Percentiles rank a stretch among this genome's conserved stretches.
phyloP scores from a whole-genome alignment of 2,329 filamentous ascomycete genomes.

The Tolypocladium sp. region DNA sequence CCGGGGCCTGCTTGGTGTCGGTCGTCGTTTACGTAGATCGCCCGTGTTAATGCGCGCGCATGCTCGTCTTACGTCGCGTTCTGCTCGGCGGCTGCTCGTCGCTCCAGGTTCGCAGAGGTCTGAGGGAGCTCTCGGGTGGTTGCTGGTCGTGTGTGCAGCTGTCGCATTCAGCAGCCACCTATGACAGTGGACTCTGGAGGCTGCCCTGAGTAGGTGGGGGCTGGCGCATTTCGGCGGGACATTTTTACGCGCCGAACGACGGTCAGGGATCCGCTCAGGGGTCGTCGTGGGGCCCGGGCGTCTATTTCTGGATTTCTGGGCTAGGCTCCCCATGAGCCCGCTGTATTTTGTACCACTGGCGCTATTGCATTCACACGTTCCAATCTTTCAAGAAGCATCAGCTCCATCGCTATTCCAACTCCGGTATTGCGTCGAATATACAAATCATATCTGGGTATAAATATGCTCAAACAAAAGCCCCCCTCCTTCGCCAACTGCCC shows the following conservation, averaged over 20 bases:
- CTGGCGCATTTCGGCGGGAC: slow-evolving; percentile 1
- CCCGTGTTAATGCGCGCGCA: background rate
- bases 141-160: background rate
- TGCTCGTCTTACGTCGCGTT: background rate
- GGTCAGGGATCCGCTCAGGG: background rate
- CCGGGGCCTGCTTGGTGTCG: background rate
- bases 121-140: background rate
- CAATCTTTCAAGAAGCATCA: background rate
- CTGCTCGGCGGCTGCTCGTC: background rate
- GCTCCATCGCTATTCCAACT: background rate
- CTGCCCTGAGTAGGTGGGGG: background rate
- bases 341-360: too few species aligned
- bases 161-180: background rate
- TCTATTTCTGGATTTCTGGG: too few species aligned
- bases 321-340: too few species aligned
- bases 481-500: background rate
- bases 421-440: background rate
- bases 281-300: background rate
- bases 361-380: too few species aligned
- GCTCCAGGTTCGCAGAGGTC: background rate
- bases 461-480: background rate
- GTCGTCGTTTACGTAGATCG: background rate
- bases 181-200: background rate
- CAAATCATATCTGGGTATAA: background rate
- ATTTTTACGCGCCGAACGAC: slow-evolving; percentile 4